Base-by-base conservation (phyloP, 148 eudicot genomes). In the Pharnaceum exiguum region DNA sequence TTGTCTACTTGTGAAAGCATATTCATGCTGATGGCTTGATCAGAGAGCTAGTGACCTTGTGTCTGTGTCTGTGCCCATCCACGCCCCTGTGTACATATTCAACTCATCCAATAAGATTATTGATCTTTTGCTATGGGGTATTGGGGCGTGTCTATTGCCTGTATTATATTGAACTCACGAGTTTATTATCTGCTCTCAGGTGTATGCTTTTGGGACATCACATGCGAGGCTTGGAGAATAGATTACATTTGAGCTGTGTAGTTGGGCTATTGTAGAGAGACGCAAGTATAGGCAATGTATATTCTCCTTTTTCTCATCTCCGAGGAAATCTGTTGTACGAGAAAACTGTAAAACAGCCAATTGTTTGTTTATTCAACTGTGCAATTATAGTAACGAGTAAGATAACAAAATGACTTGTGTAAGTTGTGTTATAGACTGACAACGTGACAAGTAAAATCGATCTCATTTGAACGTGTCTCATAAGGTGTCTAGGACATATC, bases 191-290 rank as follows among this genome's bases (percentile, higher is more conserved):
- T 62, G 54, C 29, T 62, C 63, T 55, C 87, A 83, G 96, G 96
- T 89, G 95, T 73, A 90, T 84, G 97, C 65, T 90, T 69, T 60
- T 86, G 68, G 97, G 97, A 27, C 90, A 86, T 75, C 95, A 90
- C 66, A 71, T 90, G 30, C 62, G 97, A 82, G 88, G 97, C 22
- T 79, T 90, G 86, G 97, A 86, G 70, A 86, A 86, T 75, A 74
- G 95, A 67, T 70, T 90, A 70, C 90, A 82, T 58, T 82, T 90
- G 21, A 90, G 91, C 72, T 86, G 95, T 56, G 90, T 59, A 13
- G 97, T 86, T 46, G 97, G 91, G 48, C 75, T 90, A 70, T 76
- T 86, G 69, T 86, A 69, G 76, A 69, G 67, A 51, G 25, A 33
- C n/a, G 35, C 53, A 52, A 38, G 59, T 30, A 61, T 31, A 50